phyloP scores from a whole-genome alignment of 2,329 filamentous ascomycete species.

The Claviceps capensis region DNA sequence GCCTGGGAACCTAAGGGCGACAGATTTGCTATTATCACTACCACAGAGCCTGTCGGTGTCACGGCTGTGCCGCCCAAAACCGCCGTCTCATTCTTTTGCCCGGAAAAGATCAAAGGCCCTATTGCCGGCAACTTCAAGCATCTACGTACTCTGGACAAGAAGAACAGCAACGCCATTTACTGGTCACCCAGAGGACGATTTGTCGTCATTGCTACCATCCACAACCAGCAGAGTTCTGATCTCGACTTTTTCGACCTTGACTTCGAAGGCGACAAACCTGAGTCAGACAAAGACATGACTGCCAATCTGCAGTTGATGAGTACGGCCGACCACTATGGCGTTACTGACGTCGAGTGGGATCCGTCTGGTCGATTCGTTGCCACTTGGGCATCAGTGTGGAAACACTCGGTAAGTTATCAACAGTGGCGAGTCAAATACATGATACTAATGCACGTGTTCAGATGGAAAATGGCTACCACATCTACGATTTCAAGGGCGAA shows the following conservation, averaged over 20 bases:
- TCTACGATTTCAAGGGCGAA: constrained; percentile 92
- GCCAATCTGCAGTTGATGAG: constrained; percentile 94
- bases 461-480: constrained; percentile 99
- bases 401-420: constrained; percentile 62
- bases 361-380: constrained; percentile 90
- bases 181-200: constrained; percentile 95
- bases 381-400: constrained; percentile 88
- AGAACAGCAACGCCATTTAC: constrained; percentile 99
- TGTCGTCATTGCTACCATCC: constrained; percentile 83
- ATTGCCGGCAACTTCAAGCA: constrained; percentile 89
- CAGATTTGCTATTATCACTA: constrained; percentile 93
- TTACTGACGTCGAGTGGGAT: constrained; percentile 97
- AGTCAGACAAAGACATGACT: constrained; percentile 83
- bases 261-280: constrained; percentile 92
- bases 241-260: constrained; percentile 97
- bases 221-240: constrained; percentile 85
- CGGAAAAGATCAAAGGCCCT: constrained; percentile 79
- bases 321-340: constrained; percentile 86
- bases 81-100: constrained; percentile 87
- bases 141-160: constrained; percentile 90
- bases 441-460: constrained; percentile 22
- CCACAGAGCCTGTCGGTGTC: constrained; percentile 64
- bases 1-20: constrained; percentile 98
- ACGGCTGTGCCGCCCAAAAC: constrained; percentile 87
- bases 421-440: not conserved